Evolutionary conservation across 2,329 filamentous ascomycete genomes (phyloP).

Genomic region (Fusarium continuum): DNA sequence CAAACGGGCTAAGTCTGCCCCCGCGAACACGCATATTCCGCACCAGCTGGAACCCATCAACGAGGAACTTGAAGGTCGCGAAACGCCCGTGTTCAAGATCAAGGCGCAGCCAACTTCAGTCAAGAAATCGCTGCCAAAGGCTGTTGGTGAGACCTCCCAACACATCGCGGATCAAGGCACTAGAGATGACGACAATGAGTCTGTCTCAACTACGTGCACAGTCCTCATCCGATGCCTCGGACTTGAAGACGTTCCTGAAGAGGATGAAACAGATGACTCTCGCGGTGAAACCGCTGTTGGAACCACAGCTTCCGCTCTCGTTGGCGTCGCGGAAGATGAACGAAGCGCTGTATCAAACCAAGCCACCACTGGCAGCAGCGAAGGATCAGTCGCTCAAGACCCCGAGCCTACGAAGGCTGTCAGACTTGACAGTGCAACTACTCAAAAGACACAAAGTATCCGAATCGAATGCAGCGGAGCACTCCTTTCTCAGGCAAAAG

Average conservation of each 20-base stretch:
- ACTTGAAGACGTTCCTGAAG: background rate
- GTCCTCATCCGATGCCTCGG: background rate
- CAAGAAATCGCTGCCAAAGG: background rate
- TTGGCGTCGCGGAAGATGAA: background rate
- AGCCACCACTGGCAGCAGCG: background rate
- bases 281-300: background rate
- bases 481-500: too few relatives aligned
- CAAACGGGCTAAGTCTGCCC: conserved; percentile 22
- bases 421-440: background rate
- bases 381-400: background rate
- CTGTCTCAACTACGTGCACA: conserved; percentile 1
- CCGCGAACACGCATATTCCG: background rate
- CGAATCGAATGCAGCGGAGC: background rate
- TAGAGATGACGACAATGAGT: background rate
- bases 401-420: background rate
- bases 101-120: background rate
- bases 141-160: background rate
- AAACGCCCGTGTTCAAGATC: background rate
- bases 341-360: background rate
- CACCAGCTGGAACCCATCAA: conserved; percentile 3
- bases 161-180: background rate
- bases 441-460: background rate
- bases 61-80: conserved; percentile 1
- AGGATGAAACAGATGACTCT: background rate
- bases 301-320: background rate